Evolutionary conservation across 768 basidiomycete species (phyloP).

Genomic region (Chalciporus sphaerocephalus): DNA sequence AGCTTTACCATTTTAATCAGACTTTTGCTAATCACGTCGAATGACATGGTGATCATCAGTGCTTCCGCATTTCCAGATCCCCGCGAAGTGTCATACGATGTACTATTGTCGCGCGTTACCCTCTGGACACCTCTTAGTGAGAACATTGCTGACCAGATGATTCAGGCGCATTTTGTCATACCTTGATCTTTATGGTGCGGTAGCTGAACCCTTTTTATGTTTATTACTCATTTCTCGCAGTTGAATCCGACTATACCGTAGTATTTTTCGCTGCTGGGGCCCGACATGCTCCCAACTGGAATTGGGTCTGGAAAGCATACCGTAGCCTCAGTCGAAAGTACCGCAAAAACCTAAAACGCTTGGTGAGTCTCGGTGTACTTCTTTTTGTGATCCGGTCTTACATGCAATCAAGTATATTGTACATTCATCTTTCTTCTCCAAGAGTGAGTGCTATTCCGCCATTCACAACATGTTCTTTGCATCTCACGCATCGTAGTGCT

Average conservation of each 20-base stretch:
- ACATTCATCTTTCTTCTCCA: slow-evolving; percentile 84
- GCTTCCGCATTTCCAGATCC: slow-evolving; percentile 84
- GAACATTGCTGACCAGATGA: slow-evolving; percentile 5
- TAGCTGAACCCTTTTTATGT: background rate
- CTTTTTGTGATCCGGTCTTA: slow-evolving; percentile 8
- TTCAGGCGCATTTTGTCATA: slow-evolving; percentile 71
- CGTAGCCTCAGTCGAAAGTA: slow-evolving; percentile 77
- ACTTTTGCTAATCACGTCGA: slow-evolving; percentile 9
- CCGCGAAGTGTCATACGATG: slow-evolving; percentile 68
- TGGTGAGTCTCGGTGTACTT: slow-evolving; percentile 44
- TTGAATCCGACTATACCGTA: slow-evolving; percentile 85
- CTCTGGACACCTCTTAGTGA: no score
- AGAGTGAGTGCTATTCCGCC: slow-evolving; percentile 48
- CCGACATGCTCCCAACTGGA: slow-evolving; percentile 72
- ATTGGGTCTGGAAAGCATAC: slow-evolving; percentile 91
- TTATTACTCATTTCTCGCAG: slow-evolving; percentile 35
- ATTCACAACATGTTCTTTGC: background rate
- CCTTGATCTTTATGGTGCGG: slow-evolving; percentile 73
- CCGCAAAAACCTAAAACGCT: slow-evolving; percentile 79
- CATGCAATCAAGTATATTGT: slow-evolving; percentile 62
- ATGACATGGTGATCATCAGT: slow-evolving; percentile 72
- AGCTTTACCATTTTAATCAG: background rate
- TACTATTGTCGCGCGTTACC: slow-evolving; percentile 64
- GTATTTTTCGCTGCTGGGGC: slow-evolving; percentile 84
- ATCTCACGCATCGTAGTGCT: slow-evolving; percentile 53